Evolutionary conservation across 2,329 filamentous ascomycete genomes (phyloP).

Genomic region (Pseudogymnoascus sp.): DNA sequence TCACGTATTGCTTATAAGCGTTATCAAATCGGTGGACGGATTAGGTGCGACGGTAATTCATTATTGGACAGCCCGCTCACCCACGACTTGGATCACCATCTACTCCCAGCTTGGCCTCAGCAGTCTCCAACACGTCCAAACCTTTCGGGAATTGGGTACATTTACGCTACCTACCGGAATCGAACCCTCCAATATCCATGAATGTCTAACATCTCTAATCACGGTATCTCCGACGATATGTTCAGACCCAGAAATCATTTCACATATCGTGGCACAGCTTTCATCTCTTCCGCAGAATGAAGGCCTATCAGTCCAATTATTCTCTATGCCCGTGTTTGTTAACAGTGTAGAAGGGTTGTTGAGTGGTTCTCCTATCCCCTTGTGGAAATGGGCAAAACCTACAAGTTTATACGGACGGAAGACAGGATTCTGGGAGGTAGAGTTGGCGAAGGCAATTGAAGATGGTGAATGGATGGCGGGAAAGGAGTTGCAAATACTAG

Average conservation of each 20-base stretch:
- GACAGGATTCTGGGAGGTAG: not conserved
- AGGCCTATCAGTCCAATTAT: not conserved
- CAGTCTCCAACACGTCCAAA: not conserved
- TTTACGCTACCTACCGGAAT: not conserved
- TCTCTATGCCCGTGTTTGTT: not conserved
- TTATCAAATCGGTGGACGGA: not conserved
- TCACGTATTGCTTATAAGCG: not conserved
- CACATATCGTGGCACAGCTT: not conserved
- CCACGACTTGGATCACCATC: not conserved
- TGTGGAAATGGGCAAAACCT: not conserved
- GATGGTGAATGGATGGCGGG: not conserved
- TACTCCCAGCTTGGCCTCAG: not conserved
- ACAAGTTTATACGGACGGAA: not conserved
- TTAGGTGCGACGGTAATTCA: not conserved
- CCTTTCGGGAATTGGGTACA: not conserved
- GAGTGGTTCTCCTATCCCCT: not conserved
- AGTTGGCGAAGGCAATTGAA: not conserved
- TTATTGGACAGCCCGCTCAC: not conserved
- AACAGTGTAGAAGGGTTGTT: not conserved
- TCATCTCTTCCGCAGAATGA: not conserved
- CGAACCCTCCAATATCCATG: not conserved
- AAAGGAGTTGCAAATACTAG: constrained; percentile 1
- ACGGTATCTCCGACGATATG: not conserved
- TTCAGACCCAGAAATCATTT: not conserved
- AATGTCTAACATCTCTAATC: not conserved